Evolutionary conservation across 78 protist species (phyloP), one percentile per base, ranked within the genome.

Genomic region (Chrysochromulina parva): DNA sequence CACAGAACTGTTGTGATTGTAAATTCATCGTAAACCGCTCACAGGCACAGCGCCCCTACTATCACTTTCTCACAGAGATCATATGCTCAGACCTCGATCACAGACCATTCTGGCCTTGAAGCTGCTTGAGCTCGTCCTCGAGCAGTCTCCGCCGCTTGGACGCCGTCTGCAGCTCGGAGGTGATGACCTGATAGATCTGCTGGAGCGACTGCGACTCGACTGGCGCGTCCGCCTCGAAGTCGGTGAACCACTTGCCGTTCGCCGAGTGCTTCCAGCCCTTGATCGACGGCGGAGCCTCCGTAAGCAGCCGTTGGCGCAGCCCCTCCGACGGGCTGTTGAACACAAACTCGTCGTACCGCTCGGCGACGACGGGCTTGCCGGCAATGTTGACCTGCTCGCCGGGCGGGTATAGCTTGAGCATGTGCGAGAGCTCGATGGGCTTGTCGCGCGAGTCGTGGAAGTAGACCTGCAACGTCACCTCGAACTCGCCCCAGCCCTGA

Each of bases 401-500:
- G 6, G 53, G 52, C 59, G 87, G 87, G 22, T 54, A 55, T 5
- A 80, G 87, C 59, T 38, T 54, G 26, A 80, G 87, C 38, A 54
- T 11, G 65, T 52, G 48, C 59, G 66, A 26, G 16, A 80, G 0
- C 14, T 80, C 67, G 87, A 55, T 22, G 22, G 87, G 67, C 66
- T 17, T 4, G 20, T 52, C 65, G 50, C 4, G 9, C 20, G 65
- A 24, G 52, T 55, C 87, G 20, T 2, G 59, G 65, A 80, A 80
- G 87, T n/a, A 54, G 1, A 80, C 10, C 65, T 80, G n/a, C 53
- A 55, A 6, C 3, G 1, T 0, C 26, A 80, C n/a, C 59, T 80
- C 87, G 20, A 80, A 80, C 65, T 80, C 87, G n/a, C 87, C 87
- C 87, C 87, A 80, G 66, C 87, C 87, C 6, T 55, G 87, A 47